Conservation (phyloP, 495 filamentous ascomycete genomes). For the Penicillium soppii region DNA sequence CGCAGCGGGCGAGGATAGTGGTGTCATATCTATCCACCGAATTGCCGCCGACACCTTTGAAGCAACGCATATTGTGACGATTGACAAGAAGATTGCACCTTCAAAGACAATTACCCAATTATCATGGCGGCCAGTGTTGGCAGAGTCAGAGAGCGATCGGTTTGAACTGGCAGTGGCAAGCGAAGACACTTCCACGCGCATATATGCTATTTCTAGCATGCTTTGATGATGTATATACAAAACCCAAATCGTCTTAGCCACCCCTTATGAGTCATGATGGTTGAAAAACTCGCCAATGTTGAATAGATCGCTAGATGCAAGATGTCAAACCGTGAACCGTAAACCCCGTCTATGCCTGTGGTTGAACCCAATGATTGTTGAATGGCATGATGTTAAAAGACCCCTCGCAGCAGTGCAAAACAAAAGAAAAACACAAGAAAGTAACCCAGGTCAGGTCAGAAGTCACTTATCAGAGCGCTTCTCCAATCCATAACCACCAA, state of each 20-base stretch:
- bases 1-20: conserved; percentile 62
- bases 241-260: conserved; percentile 5
- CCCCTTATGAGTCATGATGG: conserved; percentile 26
- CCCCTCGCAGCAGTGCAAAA: conserved; percentile 2
- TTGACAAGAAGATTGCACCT: conserved; percentile 52
- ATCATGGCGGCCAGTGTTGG: conserved; percentile 65
- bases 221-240: conserved; percentile 25
- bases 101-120: conserved; percentile 74
- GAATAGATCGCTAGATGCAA: conserved; percentile 29
- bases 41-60: conserved; percentile 43
- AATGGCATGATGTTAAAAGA: conserved; percentile 24
- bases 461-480: conserved; percentile 35
- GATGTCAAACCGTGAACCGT: conserved; percentile 14
- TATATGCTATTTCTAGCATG: conserved; percentile 58
- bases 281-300: conserved; percentile 35
- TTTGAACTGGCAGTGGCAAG: conserved; percentile 74
- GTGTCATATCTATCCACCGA: conserved; percentile 41
- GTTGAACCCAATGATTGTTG: conserved; percentile 36
- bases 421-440: conserved; percentile 5
- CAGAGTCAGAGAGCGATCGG: conserved; percentile 12
- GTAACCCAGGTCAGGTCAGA: background rate
- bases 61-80: conserved; percentile 38
- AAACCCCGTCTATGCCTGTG: conserved; percentile 27
- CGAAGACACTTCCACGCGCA: conserved; percentile 76
- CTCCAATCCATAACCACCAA: conserved; percentile 83